Evolutionary conservation across 768 basidiomycete species (phyloP).

Genomic region (Auricularia cornea): DNA sequence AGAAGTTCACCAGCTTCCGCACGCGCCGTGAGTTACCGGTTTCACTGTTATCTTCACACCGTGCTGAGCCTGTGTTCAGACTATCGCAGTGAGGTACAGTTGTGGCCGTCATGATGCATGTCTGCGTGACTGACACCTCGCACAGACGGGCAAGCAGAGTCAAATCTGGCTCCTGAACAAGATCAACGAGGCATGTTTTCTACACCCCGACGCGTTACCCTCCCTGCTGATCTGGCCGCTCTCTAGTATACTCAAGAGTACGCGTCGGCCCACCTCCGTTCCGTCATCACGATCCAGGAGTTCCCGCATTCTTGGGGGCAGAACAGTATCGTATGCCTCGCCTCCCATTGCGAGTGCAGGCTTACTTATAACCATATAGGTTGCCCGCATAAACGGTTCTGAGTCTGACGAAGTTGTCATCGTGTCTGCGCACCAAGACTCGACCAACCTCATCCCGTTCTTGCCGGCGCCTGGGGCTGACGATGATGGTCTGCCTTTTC

Average conservation of each 20-base stretch:
- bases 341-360: not conserved
- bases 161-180: constrained; percentile 68
- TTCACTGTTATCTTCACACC: constrained; percentile 15
- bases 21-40: constrained; percentile 53
- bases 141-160: constrained; percentile 63
- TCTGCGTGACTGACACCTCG: constrained; percentile 5
- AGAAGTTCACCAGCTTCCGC: constrained; percentile 60
- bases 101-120: constrained; percentile 9
- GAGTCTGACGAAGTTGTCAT: constrained; percentile 55
- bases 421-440: constrained; percentile 74
- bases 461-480: constrained; percentile 20
- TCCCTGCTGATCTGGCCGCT: not conserved
- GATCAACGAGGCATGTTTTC: constrained; percentile 47
- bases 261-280: constrained; percentile 47
- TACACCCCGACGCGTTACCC: not conserved
- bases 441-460: constrained; percentile 13
- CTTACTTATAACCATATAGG: constrained; percentile 32
- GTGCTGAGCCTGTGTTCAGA: constrained; percentile 29
- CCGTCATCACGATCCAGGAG: constrained; percentile 56
- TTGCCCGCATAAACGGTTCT: constrained; percentile 68
- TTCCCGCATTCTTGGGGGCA: constrained; percentile 82
- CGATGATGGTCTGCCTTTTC: constrained; percentile 15
- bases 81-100: constrained; percentile 64
- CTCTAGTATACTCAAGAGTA: constrained; percentile 54
- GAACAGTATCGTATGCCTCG: constrained; percentile 54